Base-by-base conservation (phyloP, 331 rosid species). In the Dryas integrifolia region DNA sequence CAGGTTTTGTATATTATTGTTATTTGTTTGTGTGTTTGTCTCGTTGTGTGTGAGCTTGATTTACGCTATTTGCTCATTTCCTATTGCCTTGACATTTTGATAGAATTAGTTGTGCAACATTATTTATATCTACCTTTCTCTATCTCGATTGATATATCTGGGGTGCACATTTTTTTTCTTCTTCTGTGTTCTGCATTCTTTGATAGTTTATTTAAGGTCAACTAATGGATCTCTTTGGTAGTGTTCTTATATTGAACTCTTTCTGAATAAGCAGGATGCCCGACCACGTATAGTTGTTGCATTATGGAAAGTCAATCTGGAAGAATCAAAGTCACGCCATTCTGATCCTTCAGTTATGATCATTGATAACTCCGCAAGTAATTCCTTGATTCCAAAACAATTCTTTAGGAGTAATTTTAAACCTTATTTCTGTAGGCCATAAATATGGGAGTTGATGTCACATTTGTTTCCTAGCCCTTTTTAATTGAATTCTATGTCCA, bases 301-400 rank as follows among this genome's bases (percentile, higher is more conserved):
- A 65, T 75, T 95, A 71, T 95, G 98, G 98, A 90, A 85, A 81
- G 90, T 95, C 76, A 81, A 88, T 76, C 85, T 95, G 83, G 94
- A 88, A 50, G 92, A 88, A 84, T 86, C 92, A 56, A 95, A 88
- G 84, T 80, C 80, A 48, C 90, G 65, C 77, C 97, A 74, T 58
- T 79, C 99, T 81, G 99, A 95, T 79, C 92, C 91, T 3, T 87
- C 96, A 18, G 90, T 95, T 85, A 35, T 82, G 68, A 86, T 95
- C 59, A 82, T 75, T 58, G 91, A 88, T 44, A 72, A 15, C 55
- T 5, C 82, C 58, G 8, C 86, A 62, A 90, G 97, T 95, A 88
- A 83, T 82, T 74, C 71, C 74, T 76, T 78, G 50, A 64, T 73
- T 43, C 89, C 58, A 3, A 63, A 60, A 2, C 49, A 48, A 65